A percentile compares a stretch with the other conserved stretches of the same genome.
These are phyloP conservation scores for Fonsecaea multimorphosa DNA, from an alignment of 2,329 filamentous ascomycete species.

Conservation along the genomic window DNA sequence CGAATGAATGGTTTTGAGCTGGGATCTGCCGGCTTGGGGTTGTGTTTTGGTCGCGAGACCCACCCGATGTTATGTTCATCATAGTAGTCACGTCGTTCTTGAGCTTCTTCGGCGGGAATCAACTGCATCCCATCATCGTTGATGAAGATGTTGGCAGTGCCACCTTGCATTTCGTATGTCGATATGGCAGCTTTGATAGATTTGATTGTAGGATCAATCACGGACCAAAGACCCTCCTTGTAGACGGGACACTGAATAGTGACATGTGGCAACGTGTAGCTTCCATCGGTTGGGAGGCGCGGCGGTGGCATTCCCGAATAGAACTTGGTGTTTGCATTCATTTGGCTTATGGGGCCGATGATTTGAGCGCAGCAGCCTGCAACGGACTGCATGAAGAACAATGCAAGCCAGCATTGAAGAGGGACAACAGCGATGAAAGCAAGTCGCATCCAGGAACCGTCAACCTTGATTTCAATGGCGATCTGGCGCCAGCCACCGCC, in stretches of 20 bases:
- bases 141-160: conserved; percentile 48
- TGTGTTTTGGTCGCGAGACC: conserved; percentile 58
- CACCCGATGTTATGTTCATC: conserved; percentile 59
- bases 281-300: conserved; percentile 43
- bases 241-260: conserved; percentile 89
- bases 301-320: conserved; percentile 52
- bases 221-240: conserved; percentile 77
- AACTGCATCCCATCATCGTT: conserved; percentile 51
- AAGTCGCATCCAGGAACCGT: conserved; percentile 61
- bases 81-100: conserved; percentile 56
- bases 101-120: conserved; percentile 50
- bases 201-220: conserved; percentile 65
- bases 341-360: conserved; percentile 53
- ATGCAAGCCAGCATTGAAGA: conserved; percentile 64
- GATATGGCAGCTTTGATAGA: conserved; percentile 64
- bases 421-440: conserved; percentile 60
- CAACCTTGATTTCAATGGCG: conserved; percentile 61
- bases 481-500: conserved; percentile 63
- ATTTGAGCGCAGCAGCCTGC: conserved; percentile 51
- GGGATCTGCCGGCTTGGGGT: conserved; percentile 48
- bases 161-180: conserved; percentile 61
- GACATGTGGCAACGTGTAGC: conserved; percentile 52
- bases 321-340: conserved; percentile 54
- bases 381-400: conserved; percentile 57
- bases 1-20: conserved; percentile 43